These are phyloP conservation scores for Phaffomyces opuntiae DNA, from an alignment of 805 yeast genomes.

Conservation along the genomic window DNA sequence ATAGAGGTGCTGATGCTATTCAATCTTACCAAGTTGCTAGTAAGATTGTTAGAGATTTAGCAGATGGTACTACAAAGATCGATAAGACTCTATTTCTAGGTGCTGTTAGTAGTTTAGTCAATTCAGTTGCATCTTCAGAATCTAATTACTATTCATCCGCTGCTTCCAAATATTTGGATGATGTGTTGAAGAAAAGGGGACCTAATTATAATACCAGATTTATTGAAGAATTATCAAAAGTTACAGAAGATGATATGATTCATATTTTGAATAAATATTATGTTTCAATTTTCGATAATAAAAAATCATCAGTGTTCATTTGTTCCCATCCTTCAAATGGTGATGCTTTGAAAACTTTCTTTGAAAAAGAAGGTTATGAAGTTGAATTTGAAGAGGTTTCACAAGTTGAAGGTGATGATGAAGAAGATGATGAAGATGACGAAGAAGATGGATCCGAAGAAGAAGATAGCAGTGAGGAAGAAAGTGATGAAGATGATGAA, in stretches of 20 bases:
- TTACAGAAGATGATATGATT: conserved; percentile 47
- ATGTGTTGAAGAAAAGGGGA: conserved; percentile 63
- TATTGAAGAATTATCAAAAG: conserved; percentile 43
- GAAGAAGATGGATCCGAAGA: conserved; percentile 3
- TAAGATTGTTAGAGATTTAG: conserved; percentile 54
- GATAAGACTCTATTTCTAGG: conserved; percentile 60
- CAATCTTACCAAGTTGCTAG: conserved; percentile 56
- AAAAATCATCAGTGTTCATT: conserved; percentile 53
- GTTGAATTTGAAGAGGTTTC: conserved; percentile 51
- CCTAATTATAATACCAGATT: conserved; percentile 50
- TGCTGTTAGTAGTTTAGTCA: conserved; percentile 70
- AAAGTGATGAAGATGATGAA: background rate
- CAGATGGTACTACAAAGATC: conserved; percentile 44
- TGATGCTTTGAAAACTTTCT: conserved; percentile 38
- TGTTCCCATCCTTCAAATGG: conserved; percentile 67
- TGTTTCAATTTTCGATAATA: conserved; percentile 53
- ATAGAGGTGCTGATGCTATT: conserved; percentile 78
- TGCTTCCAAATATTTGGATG: conserved; percentile 55
- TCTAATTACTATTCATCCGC: conserved; percentile 64
- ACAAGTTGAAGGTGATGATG: conserved; percentile 17
- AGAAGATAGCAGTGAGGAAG: background rate
- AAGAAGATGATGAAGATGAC: conserved; percentile 10
- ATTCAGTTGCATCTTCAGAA: conserved; percentile 60
- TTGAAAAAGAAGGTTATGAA: conserved; percentile 50
- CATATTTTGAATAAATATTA: conserved; percentile 51